Conservation (phyloP, 257 asterid species). For the Scutellaria minor region DNA sequence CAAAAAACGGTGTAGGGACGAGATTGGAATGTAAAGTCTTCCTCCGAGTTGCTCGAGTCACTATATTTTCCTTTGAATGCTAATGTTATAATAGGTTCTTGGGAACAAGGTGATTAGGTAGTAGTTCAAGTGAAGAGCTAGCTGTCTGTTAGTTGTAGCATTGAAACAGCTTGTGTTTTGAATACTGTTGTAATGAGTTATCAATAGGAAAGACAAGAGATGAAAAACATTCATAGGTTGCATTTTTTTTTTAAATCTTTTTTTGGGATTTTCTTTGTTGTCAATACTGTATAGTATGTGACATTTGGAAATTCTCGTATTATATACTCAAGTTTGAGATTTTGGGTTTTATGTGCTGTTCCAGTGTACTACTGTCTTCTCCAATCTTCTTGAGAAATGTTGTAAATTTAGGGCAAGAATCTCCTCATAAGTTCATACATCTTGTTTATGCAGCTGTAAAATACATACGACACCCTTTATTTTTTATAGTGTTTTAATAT, state of each 20-base stretch:
- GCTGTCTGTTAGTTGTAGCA: constrained; percentile 12
- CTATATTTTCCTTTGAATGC: not conserved
- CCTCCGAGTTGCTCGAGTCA: constrained; percentile 26
- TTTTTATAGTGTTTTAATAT: too few relatives aligned
- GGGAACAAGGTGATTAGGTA: constrained; percentile 25
- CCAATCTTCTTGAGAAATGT: constrained; percentile 10
- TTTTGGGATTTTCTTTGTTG: too few relatives aligned
- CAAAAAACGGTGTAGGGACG: constrained; percentile 5
- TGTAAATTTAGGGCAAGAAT: not conserved
- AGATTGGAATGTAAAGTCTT: constrained; percentile 37
- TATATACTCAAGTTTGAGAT: constrained; percentile 22
- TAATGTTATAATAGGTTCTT: not conserved
- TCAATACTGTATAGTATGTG: not conserved
- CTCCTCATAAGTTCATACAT: too few relatives aligned
- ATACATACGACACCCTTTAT: too few relatives aligned
- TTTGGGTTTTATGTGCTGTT: constrained; percentile 4
- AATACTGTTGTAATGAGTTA: constrained; percentile 34
- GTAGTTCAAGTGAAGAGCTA: not conserved
- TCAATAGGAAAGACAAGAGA: constrained; percentile 26
- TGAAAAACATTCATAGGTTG: constrained; percentile 33
- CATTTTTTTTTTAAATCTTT: not conserved
- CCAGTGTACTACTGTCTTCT: constrained; percentile 1
- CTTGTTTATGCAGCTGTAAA: too few relatives aligned
- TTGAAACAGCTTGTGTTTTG: constrained; percentile 30
- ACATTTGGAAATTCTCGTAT: not conserved